Percentiles rank a stretch among this genome's conserved stretches.
Conservation (phyloP, 768 basidiomycete species). For the Pisolithus marmoratus region DNA sequence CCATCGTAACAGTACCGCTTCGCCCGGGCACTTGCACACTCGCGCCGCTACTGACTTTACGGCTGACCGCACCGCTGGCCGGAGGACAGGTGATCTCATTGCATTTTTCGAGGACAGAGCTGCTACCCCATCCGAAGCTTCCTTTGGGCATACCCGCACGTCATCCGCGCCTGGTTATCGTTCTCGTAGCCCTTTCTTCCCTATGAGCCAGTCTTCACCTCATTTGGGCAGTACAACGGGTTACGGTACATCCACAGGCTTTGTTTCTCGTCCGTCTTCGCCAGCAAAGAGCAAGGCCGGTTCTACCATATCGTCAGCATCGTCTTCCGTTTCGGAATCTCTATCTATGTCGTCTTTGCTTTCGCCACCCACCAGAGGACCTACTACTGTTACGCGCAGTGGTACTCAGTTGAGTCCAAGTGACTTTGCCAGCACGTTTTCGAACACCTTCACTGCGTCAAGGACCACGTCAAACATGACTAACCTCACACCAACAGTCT, state of each 20-base stretch:
- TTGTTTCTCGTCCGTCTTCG: constrained; percentile 42
- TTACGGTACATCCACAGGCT: constrained; percentile 24
- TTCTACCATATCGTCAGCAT: constrained; percentile 23
- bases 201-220: constrained; percentile 36
- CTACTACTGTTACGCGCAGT: constrained; percentile 20
- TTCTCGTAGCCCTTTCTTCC: constrained; percentile 24
- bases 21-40: constrained; percentile 39
- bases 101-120: constrained; percentile 65
- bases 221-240: constrained; percentile 31
- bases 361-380: constrained; percentile 41
- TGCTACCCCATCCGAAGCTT: constrained; percentile 30
- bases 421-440: constrained; percentile 33
- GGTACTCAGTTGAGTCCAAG: constrained; percentile 32
- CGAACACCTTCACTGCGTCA: constrained; percentile 37
- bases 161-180: constrained; percentile 44
- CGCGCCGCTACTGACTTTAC: constrained; percentile 57
- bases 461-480: constrained; percentile 18
- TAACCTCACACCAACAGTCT: constrained; percentile 36
- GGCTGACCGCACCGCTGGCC: constrained; percentile 42
- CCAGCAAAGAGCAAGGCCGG: constrained; percentile 40
- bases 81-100: constrained; percentile 64
- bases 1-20: constrained; percentile 32
- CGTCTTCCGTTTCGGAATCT: constrained; percentile 17
- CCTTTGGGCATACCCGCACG: constrained; percentile 45
- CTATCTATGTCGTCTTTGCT: constrained; percentile 38